Evolutionary conservation across 139 green algal genomes (phyloP), one percentile per base, ranked within the genome.

Genomic region (Volvox africanus): DNA sequence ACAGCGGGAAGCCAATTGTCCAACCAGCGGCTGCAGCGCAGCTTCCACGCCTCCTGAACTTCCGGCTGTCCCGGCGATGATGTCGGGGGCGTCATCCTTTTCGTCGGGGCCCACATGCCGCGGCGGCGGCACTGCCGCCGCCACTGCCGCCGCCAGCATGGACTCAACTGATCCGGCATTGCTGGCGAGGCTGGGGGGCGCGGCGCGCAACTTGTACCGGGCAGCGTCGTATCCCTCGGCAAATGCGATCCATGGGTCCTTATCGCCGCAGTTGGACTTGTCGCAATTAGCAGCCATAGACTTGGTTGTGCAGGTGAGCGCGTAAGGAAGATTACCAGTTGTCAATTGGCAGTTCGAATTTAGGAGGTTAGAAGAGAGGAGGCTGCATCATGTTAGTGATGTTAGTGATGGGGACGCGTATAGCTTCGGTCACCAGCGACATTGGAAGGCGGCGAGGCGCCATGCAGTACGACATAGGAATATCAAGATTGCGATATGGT

Each of bases 171-270:
- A 88, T 28, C 44, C 85, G 1, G 68, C 37, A 26, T 20, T 89
- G 44, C 28, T 89, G 19, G 69, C 68, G 19, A 69, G 85, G 37
- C n/a, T 89, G 85, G 85, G 85, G 22, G 85, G 85, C 19, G 85
- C 85, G 3, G 85, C 85, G 37, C 37, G 37, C 21, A 44, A 82
- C 85, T 28, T 89, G 19, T 89, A 89, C 28, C 85, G 69, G 13
- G 2, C 69, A 24, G 33, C 82, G 5, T 62, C 82, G 5, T 77
- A 26, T 35, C 32, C 67, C 13, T 30, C 82, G 9, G n/a, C 44
- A 12, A 30, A 30, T 61, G 20, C 55, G 21, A 35, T 36, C 18
- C 19, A 65, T 22, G 36, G 21, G 78, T 33, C 78, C 16, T 11
- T 17, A 16, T 55, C 50, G 28, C 82, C 65, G 33, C 82, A 88